Conservation (phyloP, 192 early-diverging fungal genomes). For the Rhizoclosmatium globosum region DNA sequence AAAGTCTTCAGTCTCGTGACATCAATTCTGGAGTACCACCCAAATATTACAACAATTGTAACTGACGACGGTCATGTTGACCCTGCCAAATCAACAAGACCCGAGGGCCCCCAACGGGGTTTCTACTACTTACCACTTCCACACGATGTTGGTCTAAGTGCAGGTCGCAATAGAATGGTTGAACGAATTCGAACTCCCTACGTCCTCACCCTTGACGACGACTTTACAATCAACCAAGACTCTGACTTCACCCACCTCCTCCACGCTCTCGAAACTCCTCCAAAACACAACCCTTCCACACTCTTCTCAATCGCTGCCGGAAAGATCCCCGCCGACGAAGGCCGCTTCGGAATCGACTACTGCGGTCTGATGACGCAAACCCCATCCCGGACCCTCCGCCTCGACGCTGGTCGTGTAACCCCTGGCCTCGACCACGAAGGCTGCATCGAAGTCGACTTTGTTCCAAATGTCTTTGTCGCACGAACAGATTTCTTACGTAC, state of each 20-base stretch:
- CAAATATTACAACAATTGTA: slow-evolving; percentile 46
- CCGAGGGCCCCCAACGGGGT: slow-evolving; percentile 37
- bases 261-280: slow-evolving; percentile 38
- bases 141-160: slow-evolving; percentile 48
- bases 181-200: slow-evolving; percentile 39
- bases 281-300: background rate
- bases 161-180: slow-evolving; percentile 48
- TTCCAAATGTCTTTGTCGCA: slow-evolving; percentile 48
- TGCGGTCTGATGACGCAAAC: slow-evolving; percentile 39
- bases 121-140: slow-evolving; percentile 46
- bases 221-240: slow-evolving; percentile 35
- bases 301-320: slow-evolving; percentile 45
- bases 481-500: slow-evolving; percentile 38
- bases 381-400: slow-evolving; percentile 5
- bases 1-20: slow-evolving; percentile 45
- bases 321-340: slow-evolving; percentile 47
- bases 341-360: slow-evolving; percentile 42
- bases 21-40: slow-evolving; percentile 29
- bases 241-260: slow-evolving; percentile 28
- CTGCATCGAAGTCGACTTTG: slow-evolving; percentile 45
- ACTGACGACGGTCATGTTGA: slow-evolving; percentile 38
- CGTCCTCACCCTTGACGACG: slow-evolving; percentile 47
- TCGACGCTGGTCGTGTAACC: slow-evolving; percentile 7
- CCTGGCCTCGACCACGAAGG: slow-evolving; percentile 28
- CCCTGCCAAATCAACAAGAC: slow-evolving; percentile 12